Percentiles rank a stretch among this genome's conserved stretches.
These are phyloP conservation scores for Cucurbita argyrosperma DNA, from an alignment of 306 rosid genomes.

Conservation along the genomic window DNA sequence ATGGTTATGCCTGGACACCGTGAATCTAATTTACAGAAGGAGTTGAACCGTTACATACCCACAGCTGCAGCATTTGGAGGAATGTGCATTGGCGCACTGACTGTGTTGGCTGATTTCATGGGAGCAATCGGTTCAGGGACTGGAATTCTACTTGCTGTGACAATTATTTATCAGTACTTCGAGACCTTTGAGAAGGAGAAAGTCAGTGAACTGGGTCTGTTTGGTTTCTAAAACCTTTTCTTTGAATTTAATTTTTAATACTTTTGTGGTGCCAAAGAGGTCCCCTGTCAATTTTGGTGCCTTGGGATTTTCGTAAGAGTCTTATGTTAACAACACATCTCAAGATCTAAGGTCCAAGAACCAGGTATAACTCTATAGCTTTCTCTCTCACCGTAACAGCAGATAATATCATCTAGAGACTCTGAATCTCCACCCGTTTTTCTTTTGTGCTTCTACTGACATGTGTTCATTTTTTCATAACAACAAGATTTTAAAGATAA, in stretches of 20 bases:
- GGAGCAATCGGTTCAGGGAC: slow-evolving; percentile 97
- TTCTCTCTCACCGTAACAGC: background rate
- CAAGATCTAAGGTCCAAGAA: background rate
- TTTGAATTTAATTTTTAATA: background rate
- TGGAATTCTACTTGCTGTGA: slow-evolving; percentile 81
- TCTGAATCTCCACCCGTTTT: background rate
- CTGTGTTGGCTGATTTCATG: slow-evolving; percentile 92
- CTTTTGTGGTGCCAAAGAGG: slow-evolving; percentile 6
- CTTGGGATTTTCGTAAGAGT: background rate
- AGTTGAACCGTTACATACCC: slow-evolving; percentile 86
- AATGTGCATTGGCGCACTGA: slow-evolving; percentile 81
- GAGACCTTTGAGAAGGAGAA: slow-evolving; percentile 96
- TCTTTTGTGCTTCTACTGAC: background rate
- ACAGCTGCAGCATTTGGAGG: slow-evolving; percentile 98
- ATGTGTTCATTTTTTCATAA: background rate
- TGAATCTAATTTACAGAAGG: slow-evolving; percentile 84
- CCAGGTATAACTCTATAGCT: background rate
- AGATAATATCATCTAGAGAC: background rate
- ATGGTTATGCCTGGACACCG: slow-evolving; percentile 99
- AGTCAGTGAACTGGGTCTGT: slow-evolving; percentile 89
- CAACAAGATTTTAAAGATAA: background rate
- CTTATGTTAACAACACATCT: background rate
- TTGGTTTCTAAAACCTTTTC: slow-evolving; percentile 43
- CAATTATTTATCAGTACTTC: slow-evolving; percentile 85
- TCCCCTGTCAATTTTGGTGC: slow-evolving; percentile 8